Evolutionary conservation across 805 yeast species (phyloP), one percentile per base, ranked within the genome.

Genomic region (Ogataea pignaliae): DNA sequence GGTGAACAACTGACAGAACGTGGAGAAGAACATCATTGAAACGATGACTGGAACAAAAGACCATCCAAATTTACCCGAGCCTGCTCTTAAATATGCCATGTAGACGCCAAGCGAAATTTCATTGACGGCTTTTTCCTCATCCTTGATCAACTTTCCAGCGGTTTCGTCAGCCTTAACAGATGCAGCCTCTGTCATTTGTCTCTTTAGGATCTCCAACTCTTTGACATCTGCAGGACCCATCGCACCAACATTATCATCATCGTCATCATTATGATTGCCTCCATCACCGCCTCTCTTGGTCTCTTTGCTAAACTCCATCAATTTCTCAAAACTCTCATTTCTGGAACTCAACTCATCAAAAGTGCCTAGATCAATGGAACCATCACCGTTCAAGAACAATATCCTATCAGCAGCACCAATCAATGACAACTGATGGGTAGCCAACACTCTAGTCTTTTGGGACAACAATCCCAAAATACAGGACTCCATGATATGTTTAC

Each of bases 371-470:
- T 75, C 77, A 29, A 83, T 65, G 0, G 73, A 56, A 0, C 86
- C 80, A 36, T 83, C 84, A 10, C 83, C 78, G 51, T 79, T 77
- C 53, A 88, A 60, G 48, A 81, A 85, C 12, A 88, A 70, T 17
- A 88, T 66, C 36, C 83, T 69, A 57, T 83, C 88, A 14, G 95
- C 93, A 42, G 70, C 64, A 10, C 76, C 78, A 47, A 87, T 73
- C 45, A 87, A 68, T 1, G 88, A 76, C 38, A 87, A 65, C 59
- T 88, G 95, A 61, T 88, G 96, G 0, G 96, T 88, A 2, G 93
- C 93, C 52, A 88, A 68, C 9, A 88, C 55, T 50, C 90, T 70
- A 0, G 96, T 88, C 53, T 76, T 79, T 14, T 64, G 63, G 31
- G 64, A 64, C 47, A 88, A 57, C 11, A 77, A 47, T 0, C 84